phyloP scores from a whole-genome alignment of 345 rosid genomes.

The Leavenworthia alabamica region DNA sequence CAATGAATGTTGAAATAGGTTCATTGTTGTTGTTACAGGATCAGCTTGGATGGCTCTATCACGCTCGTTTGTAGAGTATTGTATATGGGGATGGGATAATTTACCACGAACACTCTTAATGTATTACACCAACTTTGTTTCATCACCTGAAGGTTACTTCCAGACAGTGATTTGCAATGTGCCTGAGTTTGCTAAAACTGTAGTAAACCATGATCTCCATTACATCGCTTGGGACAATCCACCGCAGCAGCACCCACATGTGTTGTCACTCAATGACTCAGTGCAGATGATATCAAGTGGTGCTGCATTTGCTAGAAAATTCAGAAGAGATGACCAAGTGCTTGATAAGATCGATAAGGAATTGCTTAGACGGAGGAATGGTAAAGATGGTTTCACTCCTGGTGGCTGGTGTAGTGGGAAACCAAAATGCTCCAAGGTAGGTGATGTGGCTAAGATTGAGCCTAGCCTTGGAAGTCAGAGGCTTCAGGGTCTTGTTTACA shows the following conservation, averaged over 20 bases:
- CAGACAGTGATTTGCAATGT: constrained; percentile 92
- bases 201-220: constrained; percentile 86
- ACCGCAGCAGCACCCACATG: constrained; percentile 87
- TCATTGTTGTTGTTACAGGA: constrained; percentile 41
- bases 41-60: constrained; percentile 99
- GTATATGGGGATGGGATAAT: constrained; percentile 99
- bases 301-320: constrained; percentile 88
- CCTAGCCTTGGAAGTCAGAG: constrained; percentile 76
- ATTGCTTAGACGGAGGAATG: constrained; percentile 48
- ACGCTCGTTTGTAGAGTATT: constrained; percentile 75
- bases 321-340: constrained; percentile 47
- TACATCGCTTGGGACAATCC: constrained; percentile 95
- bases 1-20: too few relatives aligned
- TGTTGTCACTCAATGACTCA: constrained; percentile 65
- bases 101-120: constrained; percentile 85
- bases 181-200: constrained; percentile 63
- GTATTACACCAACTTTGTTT: constrained; percentile 91
- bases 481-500: constrained; percentile 50
- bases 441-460: constrained; percentile 51
- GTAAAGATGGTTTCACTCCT: constrained; percentile 59
- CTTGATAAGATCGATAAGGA: constrained; percentile 69
- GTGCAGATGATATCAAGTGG: constrained; percentile 60
- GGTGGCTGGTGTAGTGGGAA: constrained; percentile 92
- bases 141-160: constrained; percentile 97
- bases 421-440: constrained; percentile 62